A percentile compares a stretch with the other conserved stretches of the same genome.
Evolutionary conservation across 345 rosid genomes (phyloP).

Genomic region (Clausena lansium): DNA sequence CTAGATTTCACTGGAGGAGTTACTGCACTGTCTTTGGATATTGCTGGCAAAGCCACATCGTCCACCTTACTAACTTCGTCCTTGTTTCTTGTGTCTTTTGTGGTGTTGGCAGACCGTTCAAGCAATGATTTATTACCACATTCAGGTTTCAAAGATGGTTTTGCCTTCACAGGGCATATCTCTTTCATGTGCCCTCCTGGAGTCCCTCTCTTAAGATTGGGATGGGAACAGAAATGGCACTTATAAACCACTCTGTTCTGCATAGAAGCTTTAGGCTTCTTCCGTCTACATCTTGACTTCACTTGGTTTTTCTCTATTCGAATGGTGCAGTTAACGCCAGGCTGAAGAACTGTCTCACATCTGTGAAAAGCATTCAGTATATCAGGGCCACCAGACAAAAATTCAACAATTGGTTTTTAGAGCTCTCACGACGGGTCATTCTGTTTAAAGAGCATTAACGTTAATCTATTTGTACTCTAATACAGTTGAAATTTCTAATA

Average conservation of each 20-base stretch:
- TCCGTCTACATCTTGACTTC: constrained; percentile 32
- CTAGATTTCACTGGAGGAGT: constrained; percentile 31
- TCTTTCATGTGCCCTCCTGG: constrained; percentile 49
- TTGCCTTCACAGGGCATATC: constrained; percentile 34
- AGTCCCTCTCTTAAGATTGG: constrained; percentile 55
- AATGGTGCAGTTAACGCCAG: constrained; percentile 67
- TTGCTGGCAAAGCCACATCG: constrained; percentile 18
- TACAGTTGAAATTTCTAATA: background rate
- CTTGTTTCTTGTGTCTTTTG: constrained; percentile 13
- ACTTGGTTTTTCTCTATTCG: constrained; percentile 49
- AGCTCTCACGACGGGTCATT: background rate
- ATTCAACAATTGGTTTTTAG: background rate
- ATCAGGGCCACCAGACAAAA: constrained; percentile 6
- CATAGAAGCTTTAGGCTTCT: constrained; percentile 26
- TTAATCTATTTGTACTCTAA: background rate
- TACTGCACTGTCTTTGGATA: constrained; percentile 18
- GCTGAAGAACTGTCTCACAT: constrained; percentile 78
- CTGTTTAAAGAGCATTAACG: background rate
- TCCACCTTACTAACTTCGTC: constrained; percentile 12
- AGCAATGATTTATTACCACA: constrained; percentile 9
- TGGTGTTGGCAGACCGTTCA: constrained; percentile 14
- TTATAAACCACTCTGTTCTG: constrained; percentile 67
- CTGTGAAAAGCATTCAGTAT: constrained; percentile 30
- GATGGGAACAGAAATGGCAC: constrained; percentile 63
- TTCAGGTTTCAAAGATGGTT: background rate